Percentiles rank a stretch among this genome's conserved stretches.
These are phyloP conservation scores for Gracilaria domingensis DNA, from an alignment of 23 red algal genomes.

Conservation along the genomic window DNA sequence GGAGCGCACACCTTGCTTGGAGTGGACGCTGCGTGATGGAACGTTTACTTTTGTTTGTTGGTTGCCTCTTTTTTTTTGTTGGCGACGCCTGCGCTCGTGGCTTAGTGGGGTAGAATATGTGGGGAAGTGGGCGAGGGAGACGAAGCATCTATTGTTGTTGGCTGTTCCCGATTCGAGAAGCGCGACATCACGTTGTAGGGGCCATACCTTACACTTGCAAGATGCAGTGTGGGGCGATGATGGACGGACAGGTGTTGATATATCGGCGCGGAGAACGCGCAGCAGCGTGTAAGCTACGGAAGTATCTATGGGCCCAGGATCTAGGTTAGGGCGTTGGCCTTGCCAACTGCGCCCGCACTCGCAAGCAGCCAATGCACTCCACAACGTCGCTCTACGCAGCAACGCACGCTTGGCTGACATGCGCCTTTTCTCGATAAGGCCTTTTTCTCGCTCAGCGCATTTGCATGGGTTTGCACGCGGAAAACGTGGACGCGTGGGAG, in stretches of 20 bases:
- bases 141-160: neutral
- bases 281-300: neutral
- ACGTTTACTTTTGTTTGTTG: slow-evolving; percentile 5
- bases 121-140: neutral
- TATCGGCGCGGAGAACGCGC: neutral
- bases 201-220: neutral
- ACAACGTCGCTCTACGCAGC: neutral
- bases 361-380: neutral
- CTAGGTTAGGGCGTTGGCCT: too few relatives aligned
- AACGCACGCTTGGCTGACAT: neutral
- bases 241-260: neutral
- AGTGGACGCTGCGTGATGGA: neutral
- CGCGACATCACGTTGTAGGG: neutral
- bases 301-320: too few relatives aligned
- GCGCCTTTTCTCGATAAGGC: too few relatives aligned
- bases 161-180: neutral
- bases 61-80: neutral
- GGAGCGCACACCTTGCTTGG: neutral
- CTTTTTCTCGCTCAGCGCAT: neutral
- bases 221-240: neutral
- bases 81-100: too few relatives aligned
- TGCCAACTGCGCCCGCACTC: neutral
- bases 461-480: too few relatives aligned
- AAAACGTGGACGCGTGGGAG: neutral
- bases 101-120: neutral